Conservation (phyloP, 441 rosid genomes). For the Sinapis alba region DNA sequence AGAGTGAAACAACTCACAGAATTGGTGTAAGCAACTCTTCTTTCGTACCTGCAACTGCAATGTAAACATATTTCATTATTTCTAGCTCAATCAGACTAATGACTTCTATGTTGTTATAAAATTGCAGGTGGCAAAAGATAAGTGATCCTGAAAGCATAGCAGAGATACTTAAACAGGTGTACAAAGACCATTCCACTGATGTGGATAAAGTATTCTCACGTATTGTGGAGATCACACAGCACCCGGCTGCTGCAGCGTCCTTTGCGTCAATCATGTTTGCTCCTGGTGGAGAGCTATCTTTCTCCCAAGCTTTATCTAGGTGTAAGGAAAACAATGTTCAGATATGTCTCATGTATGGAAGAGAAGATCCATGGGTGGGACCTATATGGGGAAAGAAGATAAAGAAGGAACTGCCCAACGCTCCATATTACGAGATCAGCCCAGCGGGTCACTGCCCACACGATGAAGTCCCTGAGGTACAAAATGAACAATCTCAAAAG, state of each 20-base stretch:
- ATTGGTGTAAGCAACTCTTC: constrained; percentile 55
- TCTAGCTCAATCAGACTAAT: background rate
- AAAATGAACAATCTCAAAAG: background rate
- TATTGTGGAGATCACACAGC: constrained; percentile 74
- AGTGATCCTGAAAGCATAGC: constrained; percentile 84
- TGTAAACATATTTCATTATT: background rate
- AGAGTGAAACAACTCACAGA: constrained; percentile 72
- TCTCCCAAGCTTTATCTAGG: constrained; percentile 73
- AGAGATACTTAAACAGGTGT: constrained; percentile 84
- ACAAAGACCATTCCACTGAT: constrained; percentile 80
- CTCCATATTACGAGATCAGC: constrained; percentile 90
- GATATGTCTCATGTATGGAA: constrained; percentile 86
- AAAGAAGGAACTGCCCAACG: constrained; percentile 70
- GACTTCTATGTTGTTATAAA: background rate
- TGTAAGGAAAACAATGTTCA: constrained; percentile 61
- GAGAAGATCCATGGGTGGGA: constrained; percentile 95
- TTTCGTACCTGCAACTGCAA: background rate
- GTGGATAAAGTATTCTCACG: constrained; percentile 78
- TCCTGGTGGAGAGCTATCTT: constrained; percentile 79
- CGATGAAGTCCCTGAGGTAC: constrained; percentile 98
- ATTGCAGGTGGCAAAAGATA: constrained; percentile 82
- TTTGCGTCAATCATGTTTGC: constrained; percentile 94
- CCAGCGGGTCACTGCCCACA: constrained; percentile 99
- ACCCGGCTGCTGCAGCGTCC: constrained; percentile 97
- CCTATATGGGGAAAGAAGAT: constrained; percentile 89